Percentiles rank a stretch among this genome's conserved stretches.
These are phyloP conservation scores for Podaxis mareebaensis DNA, from an alignment of 768 basidiomycete genomes.

Conservation along the genomic window DNA sequence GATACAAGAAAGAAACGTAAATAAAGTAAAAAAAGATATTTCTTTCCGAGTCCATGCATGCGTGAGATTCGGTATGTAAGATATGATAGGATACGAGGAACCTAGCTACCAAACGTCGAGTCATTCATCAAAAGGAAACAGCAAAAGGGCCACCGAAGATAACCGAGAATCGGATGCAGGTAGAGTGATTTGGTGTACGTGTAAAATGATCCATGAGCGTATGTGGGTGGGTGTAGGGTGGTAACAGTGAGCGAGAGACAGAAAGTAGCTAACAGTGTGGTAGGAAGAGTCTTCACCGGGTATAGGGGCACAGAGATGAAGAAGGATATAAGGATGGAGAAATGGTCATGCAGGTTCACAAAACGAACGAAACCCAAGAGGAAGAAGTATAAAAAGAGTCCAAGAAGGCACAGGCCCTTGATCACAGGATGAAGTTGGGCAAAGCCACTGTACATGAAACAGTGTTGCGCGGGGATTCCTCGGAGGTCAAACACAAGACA, in stretches of 20 bases:
- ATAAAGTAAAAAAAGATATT: neutral
- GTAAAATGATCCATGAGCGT: slow-evolving; percentile 15
- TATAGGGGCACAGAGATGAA: slow-evolving; percentile 7
- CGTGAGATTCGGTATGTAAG: neutral
- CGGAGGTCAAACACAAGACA: neutral
- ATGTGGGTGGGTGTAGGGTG: neutral
- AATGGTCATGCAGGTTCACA: slow-evolving; percentile 8
- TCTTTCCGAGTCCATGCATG: neutral
- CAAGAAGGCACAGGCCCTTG: slow-evolving; percentile 1
- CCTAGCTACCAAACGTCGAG: neutral
- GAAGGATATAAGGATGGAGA: neutral
- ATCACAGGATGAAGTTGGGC: slow-evolving; percentile 12
- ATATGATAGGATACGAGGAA: slow-evolving; percentile 3
- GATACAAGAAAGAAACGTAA: neutral
- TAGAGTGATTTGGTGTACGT: slow-evolving; percentile 17
- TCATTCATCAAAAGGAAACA: slow-evolving; percentile 2
- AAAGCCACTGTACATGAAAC: slow-evolving; percentile 1
- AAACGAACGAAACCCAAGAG: neutral
- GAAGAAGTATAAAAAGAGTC: neutral
- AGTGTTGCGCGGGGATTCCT: neutral
- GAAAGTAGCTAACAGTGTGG: neutral
- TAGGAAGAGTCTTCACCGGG: slow-evolving; percentile 2
- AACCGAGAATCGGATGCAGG: neutral
- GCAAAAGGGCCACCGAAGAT: neutral
- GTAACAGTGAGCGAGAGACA: neutral